Conservation (phyloP, 176 grass and related monocot genomes). For the Triticum urartu region DNA sequence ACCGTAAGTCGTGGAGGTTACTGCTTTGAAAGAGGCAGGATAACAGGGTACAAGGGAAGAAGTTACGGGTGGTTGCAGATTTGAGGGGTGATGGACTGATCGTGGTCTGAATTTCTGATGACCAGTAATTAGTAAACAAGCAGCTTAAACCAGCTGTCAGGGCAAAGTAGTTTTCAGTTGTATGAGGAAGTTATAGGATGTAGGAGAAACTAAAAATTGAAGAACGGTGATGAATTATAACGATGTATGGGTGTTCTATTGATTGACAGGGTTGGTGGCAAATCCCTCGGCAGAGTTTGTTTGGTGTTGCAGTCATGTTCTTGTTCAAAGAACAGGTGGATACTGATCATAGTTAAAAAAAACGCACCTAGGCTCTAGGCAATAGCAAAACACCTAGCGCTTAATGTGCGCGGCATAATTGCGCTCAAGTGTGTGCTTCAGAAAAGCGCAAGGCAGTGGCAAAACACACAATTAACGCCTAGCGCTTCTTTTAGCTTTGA, state of each 20-base stretch:
- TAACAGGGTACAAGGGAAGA: not conserved
- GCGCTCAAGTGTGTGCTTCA: no score
- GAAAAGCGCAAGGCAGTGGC: no score
- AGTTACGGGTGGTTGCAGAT: no score
- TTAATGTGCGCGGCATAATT: no score
- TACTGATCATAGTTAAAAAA: no score
- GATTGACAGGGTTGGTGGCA: not conserved
- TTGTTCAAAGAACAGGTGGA: not conserved
- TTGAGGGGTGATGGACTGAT: not conserved
- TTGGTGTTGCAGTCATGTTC: not conserved
- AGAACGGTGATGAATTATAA: not conserved
- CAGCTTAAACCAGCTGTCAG: not conserved
- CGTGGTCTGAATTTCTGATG: not conserved
- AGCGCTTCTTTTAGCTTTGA: no score
- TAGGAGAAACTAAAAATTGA: not conserved
- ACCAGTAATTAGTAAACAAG: not conserved
- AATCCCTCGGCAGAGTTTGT: not conserved
- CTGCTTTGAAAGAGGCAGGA: not conserved
- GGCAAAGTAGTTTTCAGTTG: not conserved
- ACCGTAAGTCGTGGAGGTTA: not conserved
- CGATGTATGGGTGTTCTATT: not conserved
- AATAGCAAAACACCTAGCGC: no score
- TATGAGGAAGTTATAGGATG: not conserved
- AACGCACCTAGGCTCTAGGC: no score
- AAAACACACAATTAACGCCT: no score